A percentile compares a stretch with the other conserved stretches of the same genome.
Evolutionary conservation across 2,329 filamentous ascomycete species (phyloP).

Genomic region (Scopulariopsis brevicaulis): DNA sequence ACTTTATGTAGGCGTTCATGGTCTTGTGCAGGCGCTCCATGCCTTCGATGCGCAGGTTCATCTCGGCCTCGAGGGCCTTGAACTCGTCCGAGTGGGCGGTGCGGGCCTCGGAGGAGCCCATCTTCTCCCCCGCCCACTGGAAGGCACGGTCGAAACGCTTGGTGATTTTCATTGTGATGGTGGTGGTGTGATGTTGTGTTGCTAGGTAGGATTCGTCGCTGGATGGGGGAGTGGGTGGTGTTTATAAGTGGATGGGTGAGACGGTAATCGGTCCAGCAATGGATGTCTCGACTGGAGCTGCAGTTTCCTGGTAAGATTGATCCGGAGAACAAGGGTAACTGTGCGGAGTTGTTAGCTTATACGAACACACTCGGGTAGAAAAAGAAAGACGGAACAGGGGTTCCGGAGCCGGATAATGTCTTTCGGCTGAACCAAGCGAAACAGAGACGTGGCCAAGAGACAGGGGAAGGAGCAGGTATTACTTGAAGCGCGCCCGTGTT

Average conservation of each 20-base stretch:
- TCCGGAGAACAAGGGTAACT: no score
- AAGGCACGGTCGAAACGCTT: slow-evolving; percentile 94
- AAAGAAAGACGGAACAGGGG: not conserved
- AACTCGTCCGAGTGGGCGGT: slow-evolving; percentile 85
- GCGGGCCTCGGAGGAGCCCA: slow-evolving; percentile 74
- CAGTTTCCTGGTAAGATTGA: no score
- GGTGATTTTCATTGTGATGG: slow-evolving; percentile 37
- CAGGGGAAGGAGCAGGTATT: not conserved
- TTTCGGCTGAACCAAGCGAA: slow-evolving; percentile 1
- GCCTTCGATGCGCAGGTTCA: slow-evolving; percentile 79
- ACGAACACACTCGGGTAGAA: no score
- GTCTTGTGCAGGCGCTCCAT: slow-evolving; percentile 84
- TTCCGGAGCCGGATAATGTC: slow-evolving; percentile 2
- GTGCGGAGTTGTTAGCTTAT: no score
- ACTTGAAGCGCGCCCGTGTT: no score
- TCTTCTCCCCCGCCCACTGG: slow-evolving; percentile 96
- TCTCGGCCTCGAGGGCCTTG: slow-evolving; percentile 79
- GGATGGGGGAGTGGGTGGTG: not conserved
- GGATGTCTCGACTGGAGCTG: no score
- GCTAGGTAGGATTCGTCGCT: not conserved
- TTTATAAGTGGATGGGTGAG: no score
- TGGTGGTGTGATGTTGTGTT: not conserved
- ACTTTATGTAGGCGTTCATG: slow-evolving; percentile 80
- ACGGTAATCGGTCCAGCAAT: no score
- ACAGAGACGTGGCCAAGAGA: not conserved